phyloP scores from a whole-genome alignment of 2,329 filamentous ascomycete genomes.

The Fusarium nygamai region DNA sequence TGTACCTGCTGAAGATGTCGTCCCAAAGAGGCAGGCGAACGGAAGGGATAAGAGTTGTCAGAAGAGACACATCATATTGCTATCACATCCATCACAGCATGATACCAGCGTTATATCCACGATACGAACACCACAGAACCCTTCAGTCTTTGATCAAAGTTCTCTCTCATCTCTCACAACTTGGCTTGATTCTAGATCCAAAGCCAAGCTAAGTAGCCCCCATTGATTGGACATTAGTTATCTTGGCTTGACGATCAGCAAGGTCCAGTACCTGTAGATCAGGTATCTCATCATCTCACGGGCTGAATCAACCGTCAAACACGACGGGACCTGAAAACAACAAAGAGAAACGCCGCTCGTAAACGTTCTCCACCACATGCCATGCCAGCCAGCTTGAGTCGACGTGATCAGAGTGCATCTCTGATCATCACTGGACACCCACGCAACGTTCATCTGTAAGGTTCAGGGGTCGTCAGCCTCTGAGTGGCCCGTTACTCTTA shows the following conservation, averaged over 20 bases:
- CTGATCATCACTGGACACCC: conserved; percentile 19
- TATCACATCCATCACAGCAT: background rate
- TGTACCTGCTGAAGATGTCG: conserved; percentile 5
- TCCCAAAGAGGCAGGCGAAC: conserved; percentile 25
- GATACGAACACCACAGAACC: background rate
- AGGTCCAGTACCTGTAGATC: conserved; percentile 28
- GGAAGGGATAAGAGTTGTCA: background rate
- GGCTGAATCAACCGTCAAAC: conserved; percentile 6
- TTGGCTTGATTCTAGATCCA: conserved; percentile 9
- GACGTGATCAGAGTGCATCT: conserved; percentile 18
- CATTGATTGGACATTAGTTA: conserved; percentile 4
- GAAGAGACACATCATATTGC: conserved; percentile 5
- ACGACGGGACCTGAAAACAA: conserved; percentile 5
- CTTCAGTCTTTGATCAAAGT: background rate
- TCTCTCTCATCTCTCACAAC: conserved; percentile 14
- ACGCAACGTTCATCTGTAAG: conserved; percentile 28
- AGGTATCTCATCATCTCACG: conserved; percentile 13
- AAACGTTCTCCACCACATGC: conserved; percentile 11
- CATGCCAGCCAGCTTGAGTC: background rate
- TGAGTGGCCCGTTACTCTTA: conserved; percentile 27
- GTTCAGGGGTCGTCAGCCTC: conserved; percentile 25
- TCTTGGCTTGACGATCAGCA: conserved; percentile 23
- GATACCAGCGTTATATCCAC: conserved; percentile 12
- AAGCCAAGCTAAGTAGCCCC: background rate
- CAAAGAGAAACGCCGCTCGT: background rate